phyloP scores from a whole-genome alignment of 129 eudicot genomes.

The Pittosporum tobira region DNA sequence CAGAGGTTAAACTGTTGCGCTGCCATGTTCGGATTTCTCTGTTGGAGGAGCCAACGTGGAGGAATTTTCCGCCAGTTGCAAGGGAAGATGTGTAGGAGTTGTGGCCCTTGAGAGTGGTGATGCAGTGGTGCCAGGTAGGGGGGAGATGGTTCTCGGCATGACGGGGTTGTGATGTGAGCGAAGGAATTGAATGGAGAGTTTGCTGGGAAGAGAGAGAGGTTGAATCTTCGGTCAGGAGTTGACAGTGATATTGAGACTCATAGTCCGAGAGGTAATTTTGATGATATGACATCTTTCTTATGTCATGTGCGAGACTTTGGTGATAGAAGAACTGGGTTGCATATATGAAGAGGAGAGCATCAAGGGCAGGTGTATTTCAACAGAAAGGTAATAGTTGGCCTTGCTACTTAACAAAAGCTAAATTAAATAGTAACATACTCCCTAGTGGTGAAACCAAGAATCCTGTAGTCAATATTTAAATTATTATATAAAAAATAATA shows the following conservation, averaged over 20 bases:
- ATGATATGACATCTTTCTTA: constrained; percentile 28
- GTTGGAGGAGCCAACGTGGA: constrained; percentile 63
- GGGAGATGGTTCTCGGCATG: constrained; percentile 17
- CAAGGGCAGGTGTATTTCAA: constrained; percentile 13
- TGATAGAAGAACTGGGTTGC: constrained; percentile 15
- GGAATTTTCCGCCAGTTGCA: constrained; percentile 37
- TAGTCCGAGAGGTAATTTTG: constrained; percentile 29
- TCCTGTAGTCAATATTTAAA: too few species aligned
- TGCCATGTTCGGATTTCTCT: constrained; percentile 47
- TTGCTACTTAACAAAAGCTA: constrained; percentile 9
- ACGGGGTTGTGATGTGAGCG: constrained; percentile 21
- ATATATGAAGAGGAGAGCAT: constrained; percentile 19
- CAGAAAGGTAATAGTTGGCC: not conserved
- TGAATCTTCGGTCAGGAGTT: constrained; percentile 27
- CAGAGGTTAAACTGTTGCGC: constrained; percentile 25
- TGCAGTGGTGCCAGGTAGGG: constrained; percentile 32
- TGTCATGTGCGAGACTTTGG: constrained; percentile 14
- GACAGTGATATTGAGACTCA: constrained; percentile 23
- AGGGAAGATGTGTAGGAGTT: constrained; percentile 62
- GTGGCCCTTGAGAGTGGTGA: constrained; percentile 46
- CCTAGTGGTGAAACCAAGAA: too few species aligned
- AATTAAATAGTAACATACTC: too few species aligned
- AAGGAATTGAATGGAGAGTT: constrained; percentile 24
- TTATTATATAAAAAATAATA: too few species aligned
- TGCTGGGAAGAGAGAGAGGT: constrained; percentile 22